Base-by-base conservation (phyloP, 2,329 filamentous ascomycete species). In the Diaporthe nobilis region DNA sequence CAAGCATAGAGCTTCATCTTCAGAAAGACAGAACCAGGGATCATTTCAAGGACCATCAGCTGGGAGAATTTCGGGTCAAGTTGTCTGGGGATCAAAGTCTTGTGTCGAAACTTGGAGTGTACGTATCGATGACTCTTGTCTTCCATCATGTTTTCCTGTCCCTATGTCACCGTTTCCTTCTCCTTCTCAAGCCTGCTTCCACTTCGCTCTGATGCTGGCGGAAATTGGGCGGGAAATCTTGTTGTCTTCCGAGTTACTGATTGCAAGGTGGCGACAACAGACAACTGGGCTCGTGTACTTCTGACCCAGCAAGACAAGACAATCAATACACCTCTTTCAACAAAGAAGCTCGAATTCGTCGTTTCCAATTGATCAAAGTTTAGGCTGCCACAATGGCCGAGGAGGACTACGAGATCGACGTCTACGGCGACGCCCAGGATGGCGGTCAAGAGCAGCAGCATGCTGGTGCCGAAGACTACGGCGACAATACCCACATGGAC, bases 321-420 rank as follows among this genome's bases (percentile, higher is more conserved):
- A 81, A 81, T 82, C 79, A 81, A 81, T 81, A 80, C 81, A 81
- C 79, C 80, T 77, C 80, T 76, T 78, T 78, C 79, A 81, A 77
- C 74, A 77, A 73, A 77, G 75, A 37, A 57, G 65, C 75, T 75
- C 72, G 70, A 51, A 51, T 71, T 60, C 61, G 37, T 53, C 63
- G 34, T 71, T 71, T 63, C 60, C 42, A 72, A 68, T 75, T 75
- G 63, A 75, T 49, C 44, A 31, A n/a, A 34, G 9, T 73, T 51
- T 75, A 75, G 73, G 42, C 63, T 60, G 47, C 47, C 81, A 85
- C 81, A 70, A 94, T 93, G 92, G 90, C 92, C 79, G 92, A 94
- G 80, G 91, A 93, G 81, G 91, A 93, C 80, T 93, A 92, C 83
- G 92, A 94, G 80, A 93, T 94, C 85, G 92, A 94, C 79, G 92